Conservation (phyloP, 202 grass and related monocot species). For the Setaria italica region DNA sequence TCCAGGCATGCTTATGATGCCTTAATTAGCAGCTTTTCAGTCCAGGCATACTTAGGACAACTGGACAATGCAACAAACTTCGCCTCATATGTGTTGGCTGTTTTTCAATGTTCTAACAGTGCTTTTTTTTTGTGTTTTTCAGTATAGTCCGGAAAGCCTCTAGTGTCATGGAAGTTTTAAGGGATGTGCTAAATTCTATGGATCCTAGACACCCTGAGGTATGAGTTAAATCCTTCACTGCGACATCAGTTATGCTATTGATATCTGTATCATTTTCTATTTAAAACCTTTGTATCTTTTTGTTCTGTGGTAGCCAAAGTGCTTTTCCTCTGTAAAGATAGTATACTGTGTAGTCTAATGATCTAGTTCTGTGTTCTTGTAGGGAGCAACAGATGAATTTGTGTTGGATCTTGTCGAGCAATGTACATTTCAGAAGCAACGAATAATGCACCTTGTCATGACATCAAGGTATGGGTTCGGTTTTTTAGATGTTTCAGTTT, state of each 20-base stretch:
- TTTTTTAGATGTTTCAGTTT: constrained; percentile 7
- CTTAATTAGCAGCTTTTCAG: background rate
- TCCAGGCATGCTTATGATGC: constrained; percentile 7
- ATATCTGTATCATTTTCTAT: constrained; percentile 25
- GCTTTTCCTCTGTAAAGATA: constrained; percentile 6
- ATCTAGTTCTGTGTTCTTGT: constrained; percentile 14
- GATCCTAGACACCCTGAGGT: constrained; percentile 89
- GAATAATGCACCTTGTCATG: constrained; percentile 96
- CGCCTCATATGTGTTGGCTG: background rate
- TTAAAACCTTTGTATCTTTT: background rate
- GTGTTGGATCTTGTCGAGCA: constrained; percentile 96
- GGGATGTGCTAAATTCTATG: constrained; percentile 88
- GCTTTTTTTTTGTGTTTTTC: constrained; percentile 33
- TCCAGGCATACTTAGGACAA: background rate
- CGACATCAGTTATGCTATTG: background rate
- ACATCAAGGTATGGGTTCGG: constrained; percentile 59
- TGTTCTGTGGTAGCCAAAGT: background rate
- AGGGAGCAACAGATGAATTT: constrained; percentile 94
- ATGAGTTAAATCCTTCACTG: constrained; percentile 40
- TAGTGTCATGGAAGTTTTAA: constrained; percentile 88
- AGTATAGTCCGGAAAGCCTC: constrained; percentile 91
- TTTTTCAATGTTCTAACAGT: constrained; percentile 13
- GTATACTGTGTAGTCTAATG: background rate
- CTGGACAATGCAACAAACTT: background rate
- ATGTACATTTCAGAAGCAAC: constrained; percentile 96